A percentile compares a stretch with the other conserved stretches of the same genome.
phyloP scores from a whole-genome alignment of 2,329 filamentous ascomycete genomes.

The Coleophoma crateriformis region DNA sequence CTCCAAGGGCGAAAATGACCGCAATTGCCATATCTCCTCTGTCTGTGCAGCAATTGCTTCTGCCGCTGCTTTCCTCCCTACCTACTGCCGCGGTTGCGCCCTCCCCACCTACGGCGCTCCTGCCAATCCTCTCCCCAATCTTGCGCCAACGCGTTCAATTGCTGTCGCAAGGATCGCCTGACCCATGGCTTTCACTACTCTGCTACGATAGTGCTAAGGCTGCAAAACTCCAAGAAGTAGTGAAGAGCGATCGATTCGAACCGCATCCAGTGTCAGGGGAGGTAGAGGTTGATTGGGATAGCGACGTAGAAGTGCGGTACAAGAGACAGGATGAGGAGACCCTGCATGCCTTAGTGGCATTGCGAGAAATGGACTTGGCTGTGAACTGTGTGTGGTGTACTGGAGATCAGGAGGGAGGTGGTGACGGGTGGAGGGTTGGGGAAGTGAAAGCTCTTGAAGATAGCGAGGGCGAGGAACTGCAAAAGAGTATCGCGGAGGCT shows the following conservation, averaged over 20 bases:
- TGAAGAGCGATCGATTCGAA: conserved; percentile 59
- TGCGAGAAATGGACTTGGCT: conserved; percentile 55
- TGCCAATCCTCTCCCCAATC: conserved; percentile 60
- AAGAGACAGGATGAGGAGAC: conserved; percentile 71
- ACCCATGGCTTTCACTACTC: conserved; percentile 69
- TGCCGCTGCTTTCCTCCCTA: conserved; percentile 53
- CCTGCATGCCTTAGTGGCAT: conserved; percentile 58
- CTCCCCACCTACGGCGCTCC: conserved; percentile 47
- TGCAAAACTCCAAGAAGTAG: conserved; percentile 52
- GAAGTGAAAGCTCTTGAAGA: conserved; percentile 60
- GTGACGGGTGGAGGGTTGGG: conserved; percentile 65
- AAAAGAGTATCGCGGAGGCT: conserved; percentile 50
- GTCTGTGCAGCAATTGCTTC: conserved; percentile 36
- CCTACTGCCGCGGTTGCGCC: conserved; percentile 53
- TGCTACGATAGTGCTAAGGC: conserved; percentile 56
- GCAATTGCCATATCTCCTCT: conserved; percentile 12
- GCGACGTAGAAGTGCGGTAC: conserved; percentile 60
- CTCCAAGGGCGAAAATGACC: background rate
- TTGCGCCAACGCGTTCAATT: conserved; percentile 61
- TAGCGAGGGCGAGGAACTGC: conserved; percentile 43
- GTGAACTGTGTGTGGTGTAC: conserved; percentile 67
- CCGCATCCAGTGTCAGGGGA: conserved; percentile 79
- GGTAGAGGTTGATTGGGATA: conserved; percentile 64
- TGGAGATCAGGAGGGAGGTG: conserved; percentile 46
- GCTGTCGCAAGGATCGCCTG: conserved; percentile 51